phyloP scores from a whole-genome alignment of 2,329 filamentous ascomycete species.

The Escovopsis sp. region DNA sequence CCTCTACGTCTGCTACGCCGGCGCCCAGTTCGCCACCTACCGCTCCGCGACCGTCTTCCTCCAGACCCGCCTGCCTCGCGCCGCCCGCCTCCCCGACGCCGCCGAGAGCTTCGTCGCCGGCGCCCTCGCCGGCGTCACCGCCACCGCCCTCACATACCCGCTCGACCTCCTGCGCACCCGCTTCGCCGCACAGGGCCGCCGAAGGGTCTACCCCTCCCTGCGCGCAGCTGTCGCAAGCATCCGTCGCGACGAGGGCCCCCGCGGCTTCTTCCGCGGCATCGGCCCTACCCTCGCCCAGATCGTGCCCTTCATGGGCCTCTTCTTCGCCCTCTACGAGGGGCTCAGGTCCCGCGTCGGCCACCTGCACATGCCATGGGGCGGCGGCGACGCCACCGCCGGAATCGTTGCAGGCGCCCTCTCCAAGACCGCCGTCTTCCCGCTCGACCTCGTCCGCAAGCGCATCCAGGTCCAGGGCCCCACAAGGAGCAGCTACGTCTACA shows the following conservation, averaged over 20 bases:
- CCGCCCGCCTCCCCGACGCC: slow-evolving; percentile 40
- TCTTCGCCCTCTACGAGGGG: slow-evolving; percentile 80
- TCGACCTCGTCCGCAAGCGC: slow-evolving; percentile 84
- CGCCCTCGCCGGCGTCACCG: slow-evolving; percentile 65
- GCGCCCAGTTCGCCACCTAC: slow-evolving; percentile 82
- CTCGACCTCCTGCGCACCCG: slow-evolving; percentile 85
- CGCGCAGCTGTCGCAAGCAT: slow-evolving; percentile 58
- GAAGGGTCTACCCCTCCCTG: slow-evolving; percentile 66
- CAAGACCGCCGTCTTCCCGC: slow-evolving; percentile 83
- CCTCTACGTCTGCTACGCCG: slow-evolving; percentile 84
- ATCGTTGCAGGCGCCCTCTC: slow-evolving; percentile 63
- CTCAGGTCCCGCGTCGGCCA: slow-evolving; percentile 45
- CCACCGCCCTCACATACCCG: slow-evolving; percentile 78
- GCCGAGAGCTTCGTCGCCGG: slow-evolving; percentile 72
- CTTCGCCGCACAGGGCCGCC: slow-evolving; percentile 83
- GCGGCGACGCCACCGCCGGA: slow-evolving; percentile 72
- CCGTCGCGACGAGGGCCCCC: slow-evolving; percentile 52
- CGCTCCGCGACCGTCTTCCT: slow-evolving; percentile 57
- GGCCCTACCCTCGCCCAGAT: slow-evolving; percentile 74
- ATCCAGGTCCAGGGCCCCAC: slow-evolving; percentile 93
- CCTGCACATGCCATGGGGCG: slow-evolving; percentile 51
- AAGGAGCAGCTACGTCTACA: slow-evolving; percentile 60
- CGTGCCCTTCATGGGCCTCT: slow-evolving; percentile 91
- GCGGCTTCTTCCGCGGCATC: slow-evolving; percentile 80
- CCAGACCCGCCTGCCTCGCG: slow-evolving; percentile 27